These are phyloP conservation scores for Puccinia novopanici DNA, from an alignment of 1,284 basidiomycete genomes.

Conservation along the genomic window DNA sequence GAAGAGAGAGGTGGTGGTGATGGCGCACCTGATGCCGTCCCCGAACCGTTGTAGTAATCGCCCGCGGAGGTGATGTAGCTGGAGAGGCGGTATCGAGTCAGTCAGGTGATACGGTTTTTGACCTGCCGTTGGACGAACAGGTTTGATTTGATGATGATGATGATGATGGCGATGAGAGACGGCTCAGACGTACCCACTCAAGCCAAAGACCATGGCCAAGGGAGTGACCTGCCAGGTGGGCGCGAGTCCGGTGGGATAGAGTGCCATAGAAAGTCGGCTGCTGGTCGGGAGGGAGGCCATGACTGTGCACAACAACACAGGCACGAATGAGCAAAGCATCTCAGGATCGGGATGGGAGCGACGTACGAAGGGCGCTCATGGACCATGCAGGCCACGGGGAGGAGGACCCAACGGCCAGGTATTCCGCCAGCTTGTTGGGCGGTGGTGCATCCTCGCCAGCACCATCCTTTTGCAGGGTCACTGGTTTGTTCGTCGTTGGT, in stretches of 20 bases:
- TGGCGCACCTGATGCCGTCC: slow-evolving; percentile 39
- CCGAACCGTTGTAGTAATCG: slow-evolving; percentile 45
- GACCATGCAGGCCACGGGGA: slow-evolving; percentile 50
- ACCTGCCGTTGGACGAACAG: too few relatives aligned
- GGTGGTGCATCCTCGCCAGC: neutral
- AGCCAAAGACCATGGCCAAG: slow-evolving; percentile 44
- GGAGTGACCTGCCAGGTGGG: slow-evolving; percentile 45
- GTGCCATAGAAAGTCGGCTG: slow-evolving; percentile 26
- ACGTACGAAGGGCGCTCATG: slow-evolving; percentile 42
- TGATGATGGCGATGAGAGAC: neutral
- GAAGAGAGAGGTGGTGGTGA: neutral
- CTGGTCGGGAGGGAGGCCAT: slow-evolving; percentile 32
- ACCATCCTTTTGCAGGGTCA: neutral
- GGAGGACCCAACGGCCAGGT: slow-evolving; percentile 31
- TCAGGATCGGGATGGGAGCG: neutral
- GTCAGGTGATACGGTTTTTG: too few relatives aligned
- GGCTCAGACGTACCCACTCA: slow-evolving; percentile 34
- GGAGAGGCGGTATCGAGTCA: neutral
- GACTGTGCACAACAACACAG: neutral
- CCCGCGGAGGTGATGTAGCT: slow-evolving; percentile 48
- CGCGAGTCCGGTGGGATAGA: slow-evolving; percentile 30
- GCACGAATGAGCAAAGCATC: neutral
- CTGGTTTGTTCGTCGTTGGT: neutral
- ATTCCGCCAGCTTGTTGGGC: slow-evolving; percentile 16
- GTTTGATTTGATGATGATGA: neutral